Evolutionary conservation across 192 early-diverging fungal genomes (phyloP), one percentile per base, ranked within the genome.

Genomic region (Dissophora globulifera): DNA sequence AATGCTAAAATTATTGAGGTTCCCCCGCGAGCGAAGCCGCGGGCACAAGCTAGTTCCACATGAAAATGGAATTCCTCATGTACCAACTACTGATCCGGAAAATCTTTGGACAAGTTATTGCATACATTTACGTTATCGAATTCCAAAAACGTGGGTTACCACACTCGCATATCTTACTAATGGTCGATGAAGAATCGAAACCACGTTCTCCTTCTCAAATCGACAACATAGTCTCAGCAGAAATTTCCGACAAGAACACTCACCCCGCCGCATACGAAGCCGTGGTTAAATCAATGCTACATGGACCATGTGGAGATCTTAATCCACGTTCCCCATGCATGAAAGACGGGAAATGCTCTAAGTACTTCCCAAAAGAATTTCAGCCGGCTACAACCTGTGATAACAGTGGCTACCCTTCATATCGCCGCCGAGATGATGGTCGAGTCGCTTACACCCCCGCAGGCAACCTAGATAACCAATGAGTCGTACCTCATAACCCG

Each of bases 401-500:
- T 12, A n/a, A 45, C 15, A 17, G n/a, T 10, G 43, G 43, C 4
- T 45, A 45, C 17, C 43, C 43, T 4, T 45, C 5, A 4, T 45
- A 45, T 45, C 43, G 43, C 4, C 43, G 43, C n/a, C n/a, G n/a
- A n/a, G n/a, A 40, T 40, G 13, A 10, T 40, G 38, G 38, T 40
- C 7, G 8, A 40, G 38, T 40, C 38, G 38, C 38, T 40, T 10
- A 40, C 38, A 40, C 38, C 7, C 38, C 0, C 35, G 70, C 2
- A 40, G 7, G 38, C 38, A 40, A 40, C 38, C 13, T 40, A 7
- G 38, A 83, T 54, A 83, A 79, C 48, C 26, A 58, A 25, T 72
- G 32, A 55, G 43, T 79, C 17, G 60, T 79, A 4, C 68, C 72
- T 3, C 26, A 83, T 45, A 83, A 78, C 31, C 58, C 27, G 0